These are phyloP conservation scores for Sordariomycetes sp. DNA, from an alignment of 2,329 filamentous ascomycete species.

Conservation along the genomic window DNA sequence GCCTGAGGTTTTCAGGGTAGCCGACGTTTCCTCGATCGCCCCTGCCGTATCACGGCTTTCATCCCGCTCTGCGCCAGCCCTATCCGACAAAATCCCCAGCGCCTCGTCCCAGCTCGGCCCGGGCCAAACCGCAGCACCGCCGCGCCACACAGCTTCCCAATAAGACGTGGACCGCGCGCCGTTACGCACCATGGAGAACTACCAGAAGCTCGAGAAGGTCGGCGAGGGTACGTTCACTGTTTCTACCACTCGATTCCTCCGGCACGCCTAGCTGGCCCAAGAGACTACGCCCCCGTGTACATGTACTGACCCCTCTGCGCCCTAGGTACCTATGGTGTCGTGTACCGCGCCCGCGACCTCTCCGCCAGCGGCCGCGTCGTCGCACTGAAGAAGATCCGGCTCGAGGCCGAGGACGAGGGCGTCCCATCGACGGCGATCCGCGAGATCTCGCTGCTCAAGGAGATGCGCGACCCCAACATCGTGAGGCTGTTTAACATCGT, in stretches of 20 bases:
- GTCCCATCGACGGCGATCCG: conserved; percentile 88
- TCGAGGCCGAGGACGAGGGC: conserved; percentile 89
- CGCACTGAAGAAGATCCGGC: conserved; percentile 87
- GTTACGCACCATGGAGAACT: conserved; percentile 64
- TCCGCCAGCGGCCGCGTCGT: conserved; percentile 73
- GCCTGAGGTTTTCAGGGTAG: too few relatives aligned
- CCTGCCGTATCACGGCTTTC: not conserved
- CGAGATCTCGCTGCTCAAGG: conserved; percentile 86
- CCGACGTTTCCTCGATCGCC: not conserved
- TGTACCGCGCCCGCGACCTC: conserved; percentile 87
- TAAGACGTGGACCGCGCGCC: not conserved
- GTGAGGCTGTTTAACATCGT: conserved; percentile 84
- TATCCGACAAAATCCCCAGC: not conserved
- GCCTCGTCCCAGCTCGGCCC: not conserved
- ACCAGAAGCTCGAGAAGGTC: conserved; percentile 93
- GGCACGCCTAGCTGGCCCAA: not conserved
- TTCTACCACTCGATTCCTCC: conserved; percentile 5
- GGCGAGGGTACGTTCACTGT: conserved; percentile 59
- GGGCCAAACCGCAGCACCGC: not conserved
- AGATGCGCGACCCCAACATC: conserved; percentile 87
- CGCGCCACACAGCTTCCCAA: not conserved
- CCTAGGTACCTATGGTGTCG: conserved; percentile 82
- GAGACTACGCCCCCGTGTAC: not conserved
- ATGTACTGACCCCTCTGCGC: conserved; percentile 1
- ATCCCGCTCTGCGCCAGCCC: not conserved